Conservation (phyloP, 2,329 filamentous ascomycete genomes). For the Colletotrichum scovillei region DNA sequence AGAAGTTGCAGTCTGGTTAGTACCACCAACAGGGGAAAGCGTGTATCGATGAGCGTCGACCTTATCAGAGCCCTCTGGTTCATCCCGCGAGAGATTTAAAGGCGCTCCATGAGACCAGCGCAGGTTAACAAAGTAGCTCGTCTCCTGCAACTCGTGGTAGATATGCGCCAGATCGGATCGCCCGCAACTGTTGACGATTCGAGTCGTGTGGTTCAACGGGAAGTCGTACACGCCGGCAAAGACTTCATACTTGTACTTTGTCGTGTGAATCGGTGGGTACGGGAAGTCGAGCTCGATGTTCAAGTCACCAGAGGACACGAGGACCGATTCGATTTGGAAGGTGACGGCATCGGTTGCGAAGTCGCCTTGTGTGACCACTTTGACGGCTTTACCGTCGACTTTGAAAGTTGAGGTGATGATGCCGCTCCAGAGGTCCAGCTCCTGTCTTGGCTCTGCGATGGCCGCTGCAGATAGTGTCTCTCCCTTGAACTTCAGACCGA, state of each 20-base stretch:
- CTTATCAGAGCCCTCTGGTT: constrained; percentile 39
- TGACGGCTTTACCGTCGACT: constrained; percentile 44
- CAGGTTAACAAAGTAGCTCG: constrained; percentile 52
- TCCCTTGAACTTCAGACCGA: constrained; percentile 51
- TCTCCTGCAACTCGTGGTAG: constrained; percentile 48
- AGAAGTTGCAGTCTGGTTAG: not conserved
- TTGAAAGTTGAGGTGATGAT: constrained; percentile 52
- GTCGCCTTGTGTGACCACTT: constrained; percentile 50
- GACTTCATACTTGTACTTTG: constrained; percentile 56
- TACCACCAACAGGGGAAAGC: constrained; percentile 36
- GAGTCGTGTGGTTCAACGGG: constrained; percentile 51
- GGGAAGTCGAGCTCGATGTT: constrained; percentile 55
- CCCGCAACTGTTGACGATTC: constrained; percentile 33
- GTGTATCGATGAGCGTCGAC: constrained; percentile 47
- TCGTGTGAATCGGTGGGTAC: constrained; percentile 52
- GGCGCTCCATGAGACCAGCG: constrained; percentile 42
- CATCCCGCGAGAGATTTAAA: constrained; percentile 34
- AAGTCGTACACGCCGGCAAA: constrained; percentile 55
- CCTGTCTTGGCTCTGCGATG: constrained; percentile 46
- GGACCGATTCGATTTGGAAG: constrained; percentile 49
- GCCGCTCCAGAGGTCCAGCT: constrained; percentile 51
- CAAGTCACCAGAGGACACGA: constrained; percentile 47
- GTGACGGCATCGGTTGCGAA: constrained; percentile 51
- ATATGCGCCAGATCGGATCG: constrained; percentile 44
- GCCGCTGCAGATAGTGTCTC: constrained; percentile 42